Conservation (phyloP, 2,329 filamentous ascomycete genomes). For the Fusarium keratoplasticum region DNA sequence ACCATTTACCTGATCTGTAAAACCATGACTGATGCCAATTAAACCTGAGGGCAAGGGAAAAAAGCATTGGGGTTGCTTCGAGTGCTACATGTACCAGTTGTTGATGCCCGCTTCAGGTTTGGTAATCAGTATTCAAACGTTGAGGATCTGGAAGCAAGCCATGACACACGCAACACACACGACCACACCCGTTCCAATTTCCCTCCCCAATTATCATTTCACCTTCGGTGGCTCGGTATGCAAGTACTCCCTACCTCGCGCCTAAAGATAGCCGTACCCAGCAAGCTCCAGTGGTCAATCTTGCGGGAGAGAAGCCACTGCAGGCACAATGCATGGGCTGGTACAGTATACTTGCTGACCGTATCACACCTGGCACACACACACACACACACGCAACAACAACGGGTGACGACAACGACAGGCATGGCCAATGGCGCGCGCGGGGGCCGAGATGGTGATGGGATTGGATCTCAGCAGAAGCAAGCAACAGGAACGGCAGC, state of each 20-base stretch:
- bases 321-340: conserved; percentile 16
- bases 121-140: conserved; percentile 15
- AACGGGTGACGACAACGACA: conserved; percentile 15
- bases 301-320: conserved; percentile 5
- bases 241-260: conserved; percentile 15
- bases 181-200: conserved; percentile 18
- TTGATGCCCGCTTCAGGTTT: neutral
- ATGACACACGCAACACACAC: conserved; percentile 10
- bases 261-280: conserved; percentile 21
- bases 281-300: neutral
- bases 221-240: conserved; percentile 28
- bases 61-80: neutral
- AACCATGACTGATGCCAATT: conserved; percentile 28
- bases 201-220: conserved; percentile 1
- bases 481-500: conserved; percentile 29
- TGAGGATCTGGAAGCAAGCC: conserved; percentile 21
- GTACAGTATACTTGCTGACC: conserved; percentile 16
- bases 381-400: conserved; percentile 2
- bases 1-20: conserved; percentile 19
- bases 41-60: neutral
- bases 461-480: conserved; percentile 36
- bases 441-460: conserved; percentile 23
- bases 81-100: neutral
- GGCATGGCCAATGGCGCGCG: neutral
- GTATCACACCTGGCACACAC: conserved; percentile 23